Evolutionary conservation across 805 yeast genomes (phyloP).

Genomic region (Candida easanensis): DNA sequence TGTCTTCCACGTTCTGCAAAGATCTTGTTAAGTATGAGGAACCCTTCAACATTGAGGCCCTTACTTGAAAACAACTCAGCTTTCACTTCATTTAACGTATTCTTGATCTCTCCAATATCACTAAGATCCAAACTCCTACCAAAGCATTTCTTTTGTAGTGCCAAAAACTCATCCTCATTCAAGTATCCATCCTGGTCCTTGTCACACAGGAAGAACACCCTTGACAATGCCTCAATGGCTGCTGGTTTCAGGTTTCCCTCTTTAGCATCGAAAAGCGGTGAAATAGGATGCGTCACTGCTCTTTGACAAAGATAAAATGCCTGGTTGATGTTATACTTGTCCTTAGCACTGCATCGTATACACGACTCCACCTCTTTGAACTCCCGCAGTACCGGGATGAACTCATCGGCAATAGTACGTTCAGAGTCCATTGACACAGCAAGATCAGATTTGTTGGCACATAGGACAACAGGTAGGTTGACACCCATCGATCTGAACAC

Average conservation of each 20-base stretch:
- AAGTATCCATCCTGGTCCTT: constrained; percentile 86
- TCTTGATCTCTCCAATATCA: constrained; percentile 45
- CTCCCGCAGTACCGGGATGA: constrained; percentile 81
- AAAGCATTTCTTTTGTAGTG: constrained; percentile 75
- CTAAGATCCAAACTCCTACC: constrained; percentile 50
- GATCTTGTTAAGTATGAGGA: constrained; percentile 69
- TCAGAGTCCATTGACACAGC: constrained; percentile 40
- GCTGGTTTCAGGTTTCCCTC: constrained; percentile 77
- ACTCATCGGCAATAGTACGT: constrained; percentile 64
- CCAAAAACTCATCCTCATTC: constrained; percentile 65
- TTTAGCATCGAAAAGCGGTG: constrained; percentile 92
- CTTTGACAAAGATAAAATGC: constrained; percentile 91
- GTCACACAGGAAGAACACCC: constrained; percentile 85
- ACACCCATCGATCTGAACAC: constrained; percentile 90
- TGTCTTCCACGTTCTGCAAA: constrained; percentile 92
- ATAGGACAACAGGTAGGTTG: constrained; percentile 86
- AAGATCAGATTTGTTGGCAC: constrained; percentile 76
- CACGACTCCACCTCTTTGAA: constrained; percentile 94
- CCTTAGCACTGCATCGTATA: constrained; percentile 81
- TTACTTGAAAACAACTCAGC: constrained; percentile 33
- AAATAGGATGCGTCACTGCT: constrained; percentile 87
- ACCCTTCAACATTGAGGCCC: constrained; percentile 75
- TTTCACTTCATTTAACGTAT: constrained; percentile 30
- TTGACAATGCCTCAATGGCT: constrained; percentile 69
- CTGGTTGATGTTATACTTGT: constrained; percentile 82